phyloP scores from a whole-genome alignment of 768 basidiomycete genomes.

The Lactarius akahatsu region DNA sequence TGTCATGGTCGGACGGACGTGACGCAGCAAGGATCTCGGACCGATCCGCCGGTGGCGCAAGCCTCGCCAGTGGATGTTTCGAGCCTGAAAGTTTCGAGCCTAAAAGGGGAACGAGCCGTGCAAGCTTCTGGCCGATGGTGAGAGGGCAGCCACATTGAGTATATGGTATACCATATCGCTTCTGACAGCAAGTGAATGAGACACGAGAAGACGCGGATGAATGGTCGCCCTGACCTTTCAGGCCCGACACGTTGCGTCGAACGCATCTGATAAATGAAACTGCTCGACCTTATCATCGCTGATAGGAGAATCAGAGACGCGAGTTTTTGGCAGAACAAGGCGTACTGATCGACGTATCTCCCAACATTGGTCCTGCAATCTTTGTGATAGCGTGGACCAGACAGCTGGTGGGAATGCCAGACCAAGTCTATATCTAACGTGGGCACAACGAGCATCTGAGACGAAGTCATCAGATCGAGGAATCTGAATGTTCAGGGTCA shows the following conservation, averaged over 20 bases:
- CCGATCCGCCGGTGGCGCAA: constrained; percentile 37
- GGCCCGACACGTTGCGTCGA: constrained; percentile 51
- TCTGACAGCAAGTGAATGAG: constrained; percentile 28
- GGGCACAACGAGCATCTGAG: constrained; percentile 51
- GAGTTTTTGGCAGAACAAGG: neutral
- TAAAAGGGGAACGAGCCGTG: constrained; percentile 33
- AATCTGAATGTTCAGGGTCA: constrained; percentile 39
- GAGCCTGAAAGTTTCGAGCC: constrained; percentile 10
- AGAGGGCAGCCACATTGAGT: constrained; percentile 59
- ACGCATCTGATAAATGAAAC: constrained; percentile 42
- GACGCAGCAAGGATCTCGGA: constrained; percentile 47
- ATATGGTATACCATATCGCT: constrained; percentile 54
- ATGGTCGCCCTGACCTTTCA: constrained; percentile 41
- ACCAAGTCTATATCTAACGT: constrained; percentile 74
- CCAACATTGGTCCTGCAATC: constrained; percentile 47
- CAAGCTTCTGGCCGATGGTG: constrained; percentile 44
- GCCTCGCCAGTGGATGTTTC: constrained; percentile 29
- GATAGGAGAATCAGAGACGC: constrained; percentile 8
- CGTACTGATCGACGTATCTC: constrained; percentile 54
- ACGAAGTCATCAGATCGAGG: constrained; percentile 53
- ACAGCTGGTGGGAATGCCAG: constrained; percentile 75
- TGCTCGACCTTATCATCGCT: constrained; percentile 56
- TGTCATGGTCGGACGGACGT: constrained; percentile 57
- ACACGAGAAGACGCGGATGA: neutral
- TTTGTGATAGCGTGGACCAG: constrained; percentile 44